Evolutionary conservation across 2,329 filamentous ascomycete species (phyloP), one percentile per base, ranked within the genome.

Genomic region (Penicillium palitans): DNA sequence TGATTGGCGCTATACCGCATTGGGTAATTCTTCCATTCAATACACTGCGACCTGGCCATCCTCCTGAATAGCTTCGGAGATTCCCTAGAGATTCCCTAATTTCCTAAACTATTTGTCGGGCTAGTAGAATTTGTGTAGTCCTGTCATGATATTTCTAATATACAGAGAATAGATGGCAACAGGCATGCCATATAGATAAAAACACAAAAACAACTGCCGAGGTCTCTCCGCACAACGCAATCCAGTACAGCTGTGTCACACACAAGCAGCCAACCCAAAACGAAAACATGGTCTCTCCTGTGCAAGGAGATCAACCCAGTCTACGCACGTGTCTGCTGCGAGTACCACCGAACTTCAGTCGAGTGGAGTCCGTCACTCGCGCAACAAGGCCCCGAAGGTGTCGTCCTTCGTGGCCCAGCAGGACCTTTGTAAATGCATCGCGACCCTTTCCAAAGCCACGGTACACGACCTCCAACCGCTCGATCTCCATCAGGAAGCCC

Each of bases 291-390:
- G 8, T 42, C 21, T 31, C 27, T 33, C 29, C 25, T 6, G 10
- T 10, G 4, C 8, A 50, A 17, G 41, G 46, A 50, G 19, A 58
- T 69, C 67, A 89, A 77, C 86, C 85, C 80, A 98, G 78, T 80
- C 95, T 89, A 78, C 93, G 93, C 40, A 87, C 89, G 74, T 88
- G 90, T 75, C 84, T 85, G 80, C 91, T 93, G 77, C 93, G 90
- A 40, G 90, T 91, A 72, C 95, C 96, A 78, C 93, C 95, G 81
- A 98, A 96, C 82, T 99, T 99, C 76, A 98, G 77, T 70, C 89
- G 89, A 55, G 93, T 98, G 41, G 86, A 83, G 78, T 99, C 95
- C 33, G 90, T 87, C 61, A 99, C 89, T 67, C 87, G 87, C 42
- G 86, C 81, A 65, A 99, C 90, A 79, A 90, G 87, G 33, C 83